Percentiles rank a stretch among this genome's conserved stretches.
phyloP scores from a whole-genome alignment of 768 basidiomycete genomes.

The Auricularia auricula-judae region DNA sequence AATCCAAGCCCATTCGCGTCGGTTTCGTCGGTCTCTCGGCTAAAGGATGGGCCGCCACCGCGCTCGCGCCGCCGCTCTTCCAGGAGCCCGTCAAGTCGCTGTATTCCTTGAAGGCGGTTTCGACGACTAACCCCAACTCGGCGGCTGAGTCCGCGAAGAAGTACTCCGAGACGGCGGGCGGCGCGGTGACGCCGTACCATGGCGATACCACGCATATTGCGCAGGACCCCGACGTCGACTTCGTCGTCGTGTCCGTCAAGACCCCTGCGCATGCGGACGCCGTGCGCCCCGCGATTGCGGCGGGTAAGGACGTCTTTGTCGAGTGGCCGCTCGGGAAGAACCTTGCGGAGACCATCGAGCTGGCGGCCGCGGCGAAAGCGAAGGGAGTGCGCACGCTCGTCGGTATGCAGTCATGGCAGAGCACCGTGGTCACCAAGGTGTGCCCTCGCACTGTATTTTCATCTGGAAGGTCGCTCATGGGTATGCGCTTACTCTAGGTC shows the following conservation, averaged over 20 bases:
- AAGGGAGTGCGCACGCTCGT: constrained; percentile 23
- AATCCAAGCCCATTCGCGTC: not conserved
- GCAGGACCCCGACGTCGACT: constrained; percentile 25
- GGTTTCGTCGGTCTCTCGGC: not conserved
- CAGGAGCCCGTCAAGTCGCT: not conserved
- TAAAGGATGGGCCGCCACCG: not conserved
- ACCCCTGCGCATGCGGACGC: constrained; percentile 20
- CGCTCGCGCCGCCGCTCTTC: not conserved
- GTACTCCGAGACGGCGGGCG: constrained; percentile 15
- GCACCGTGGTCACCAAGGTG: constrained; percentile 21
- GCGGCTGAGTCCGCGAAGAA: constrained; percentile 22
- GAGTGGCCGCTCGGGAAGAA: constrained; percentile 29
- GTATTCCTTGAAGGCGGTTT: constrained; percentile 24
- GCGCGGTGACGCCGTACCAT: constrained; percentile 23
- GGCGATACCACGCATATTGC: constrained; percentile 21
- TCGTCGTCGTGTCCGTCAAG: constrained; percentile 26
- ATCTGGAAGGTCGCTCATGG: not conserved
- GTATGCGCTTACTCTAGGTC: not conserved
- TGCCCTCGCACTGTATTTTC: not conserved
- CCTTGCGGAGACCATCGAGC: constrained; percentile 22
- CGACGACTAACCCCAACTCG: constrained; percentile 22
- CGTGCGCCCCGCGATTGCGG: constrained; percentile 23
- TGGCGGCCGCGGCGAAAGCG: constrained; percentile 21
- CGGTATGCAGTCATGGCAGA: constrained; percentile 26
- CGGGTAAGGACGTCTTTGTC: constrained; percentile 28